Evolutionary conservation across 257 asterid genomes (phyloP).

Genomic region (Salvia miltiorrhiza): DNA sequence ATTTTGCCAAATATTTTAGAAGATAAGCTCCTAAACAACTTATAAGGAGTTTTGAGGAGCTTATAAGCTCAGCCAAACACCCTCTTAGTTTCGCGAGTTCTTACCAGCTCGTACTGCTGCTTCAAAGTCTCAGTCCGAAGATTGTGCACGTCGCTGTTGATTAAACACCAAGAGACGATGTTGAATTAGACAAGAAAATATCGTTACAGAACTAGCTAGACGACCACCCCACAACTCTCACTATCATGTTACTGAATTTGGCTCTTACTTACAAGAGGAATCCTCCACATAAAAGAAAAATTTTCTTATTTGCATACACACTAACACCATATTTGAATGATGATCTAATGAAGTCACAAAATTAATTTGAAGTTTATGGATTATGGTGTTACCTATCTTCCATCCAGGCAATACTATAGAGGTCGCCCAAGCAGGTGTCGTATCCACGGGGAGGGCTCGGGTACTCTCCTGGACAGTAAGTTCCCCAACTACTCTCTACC

Average conservation of each 20-base stretch:
- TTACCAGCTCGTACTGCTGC: conserved; percentile 87
- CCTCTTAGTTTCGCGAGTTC: conserved; percentile 22
- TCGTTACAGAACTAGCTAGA: neutral
- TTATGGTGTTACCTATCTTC: conserved; percentile 72
- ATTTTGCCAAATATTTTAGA: too few relatives aligned
- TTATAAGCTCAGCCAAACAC: too few relatives aligned
- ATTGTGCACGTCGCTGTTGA: conserved; percentile 82
- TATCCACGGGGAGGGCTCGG: conserved; percentile 89
- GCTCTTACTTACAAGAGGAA: neutral
- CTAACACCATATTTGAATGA: neutral
- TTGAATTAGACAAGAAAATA: neutral
- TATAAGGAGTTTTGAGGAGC: too few relatives aligned
- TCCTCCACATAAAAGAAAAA: neutral
- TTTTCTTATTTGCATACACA: neutral
- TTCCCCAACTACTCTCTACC: conserved; percentile 94
- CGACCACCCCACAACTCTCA: neutral
- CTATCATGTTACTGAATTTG: too few relatives aligned
- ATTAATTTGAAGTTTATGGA: neutral
- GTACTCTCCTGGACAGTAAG: conserved; percentile 92
- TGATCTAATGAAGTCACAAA: too few relatives aligned
- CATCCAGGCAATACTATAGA: conserved; percentile 97
- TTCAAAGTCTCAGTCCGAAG: conserved; percentile 70
- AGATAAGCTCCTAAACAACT: too few relatives aligned
- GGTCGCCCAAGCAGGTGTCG: conserved; percentile 91
- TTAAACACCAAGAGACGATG: conserved; percentile 5